Conservation (phyloP, 805 yeast genomes). For the Candida maesae region DNA sequence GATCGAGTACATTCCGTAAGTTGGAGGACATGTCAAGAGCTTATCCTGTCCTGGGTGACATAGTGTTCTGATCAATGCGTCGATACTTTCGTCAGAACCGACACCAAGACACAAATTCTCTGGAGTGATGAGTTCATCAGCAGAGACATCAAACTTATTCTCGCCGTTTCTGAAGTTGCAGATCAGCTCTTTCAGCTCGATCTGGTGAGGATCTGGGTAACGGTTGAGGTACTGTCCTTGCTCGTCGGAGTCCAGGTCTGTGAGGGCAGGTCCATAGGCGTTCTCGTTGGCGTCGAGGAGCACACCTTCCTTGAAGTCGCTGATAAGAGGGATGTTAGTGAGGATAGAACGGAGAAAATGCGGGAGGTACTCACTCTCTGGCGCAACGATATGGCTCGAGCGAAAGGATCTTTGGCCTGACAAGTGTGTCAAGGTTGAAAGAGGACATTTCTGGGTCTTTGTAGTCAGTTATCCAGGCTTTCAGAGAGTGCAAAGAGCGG, state of each 20-base stretch:
- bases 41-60: conserved; percentile 83
- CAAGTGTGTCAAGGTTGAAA: conserved; percentile 53
- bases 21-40: conserved; percentile 85
- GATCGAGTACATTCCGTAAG: conserved; percentile 95
- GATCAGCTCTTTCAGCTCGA: conserved; percentile 66
- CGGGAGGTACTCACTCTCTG: conserved; percentile 52
- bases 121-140: conserved; percentile 38
- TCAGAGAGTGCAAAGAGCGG: no score
- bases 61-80: conserved; percentile 77
- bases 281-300: conserved; percentile 95
- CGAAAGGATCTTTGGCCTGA: conserved; percentile 79
- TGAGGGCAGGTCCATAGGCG: conserved; percentile 82
- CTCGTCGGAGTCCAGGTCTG: conserved; percentile 42
- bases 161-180: conserved; percentile 66
- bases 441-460: conserved; percentile 29
- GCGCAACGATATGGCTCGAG: conserved; percentile 96
- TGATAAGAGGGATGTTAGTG: conserved; percentile 7
- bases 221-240: conserved; percentile 62
- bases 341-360: no score
- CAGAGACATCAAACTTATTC: conserved; percentile 25
- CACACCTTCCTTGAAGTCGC: conserved; percentile 82
- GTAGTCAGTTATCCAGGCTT: no score
- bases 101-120: conserved; percentile 89
- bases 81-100: conserved; percentile 96
- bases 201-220: conserved; percentile 96